Percentiles rank a stretch among this genome's conserved stretches.
Evolutionary conservation across 2,329 filamentous ascomycete genomes (phyloP).

Genomic region (Aspergillus quadrilineatus): DNA sequence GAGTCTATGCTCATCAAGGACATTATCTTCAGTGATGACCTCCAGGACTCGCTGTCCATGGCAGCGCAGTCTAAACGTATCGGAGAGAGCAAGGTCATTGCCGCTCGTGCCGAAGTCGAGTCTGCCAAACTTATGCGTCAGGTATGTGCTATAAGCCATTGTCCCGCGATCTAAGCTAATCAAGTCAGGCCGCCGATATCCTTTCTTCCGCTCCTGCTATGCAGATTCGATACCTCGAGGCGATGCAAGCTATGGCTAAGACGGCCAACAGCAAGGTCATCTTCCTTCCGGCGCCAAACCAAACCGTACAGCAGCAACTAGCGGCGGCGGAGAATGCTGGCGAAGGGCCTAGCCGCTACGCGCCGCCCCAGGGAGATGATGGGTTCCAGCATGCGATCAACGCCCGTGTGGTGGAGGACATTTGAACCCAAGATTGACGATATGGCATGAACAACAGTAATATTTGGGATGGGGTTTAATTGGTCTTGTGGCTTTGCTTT

Average conservation of each 20-base stretch:
- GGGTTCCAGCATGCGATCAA: slow-evolving; percentile 81
- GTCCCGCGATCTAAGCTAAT: slow-evolving; percentile 10
- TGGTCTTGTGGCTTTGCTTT: slow-evolving; percentile 16
- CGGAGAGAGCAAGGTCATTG: slow-evolving; percentile 97
- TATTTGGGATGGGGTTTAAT: slow-evolving; percentile 18
- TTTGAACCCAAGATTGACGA: slow-evolving; percentile 52
- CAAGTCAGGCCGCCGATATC: slow-evolving; percentile 74
- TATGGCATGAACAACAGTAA: slow-evolving; percentile 1
- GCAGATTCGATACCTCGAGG: slow-evolving; percentile 97
- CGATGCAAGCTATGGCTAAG: slow-evolving; percentile 99
- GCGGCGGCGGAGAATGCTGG: slow-evolving; percentile 52
- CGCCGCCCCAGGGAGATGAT: slow-evolving; percentile 47
- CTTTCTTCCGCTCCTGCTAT: slow-evolving; percentile 88
- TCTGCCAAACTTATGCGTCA: slow-evolving; percentile 81
- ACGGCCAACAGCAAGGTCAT: slow-evolving; percentile 84
- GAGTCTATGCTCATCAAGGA: slow-evolving; percentile 99
- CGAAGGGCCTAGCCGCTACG: slow-evolving; percentile 56
- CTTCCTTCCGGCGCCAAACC: slow-evolving; percentile 68
- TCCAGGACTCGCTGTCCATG: slow-evolving; percentile 97
- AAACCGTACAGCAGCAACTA: slow-evolving; percentile 56
- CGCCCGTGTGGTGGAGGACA: slow-evolving; percentile 78
- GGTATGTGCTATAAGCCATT: slow-evolving; percentile 31
- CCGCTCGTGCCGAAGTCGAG: slow-evolving; percentile 94
- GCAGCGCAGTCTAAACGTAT: slow-evolving; percentile 98
- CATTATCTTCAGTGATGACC: slow-evolving; percentile 92